Evolutionary conservation across 768 basidiomycete species (phyloP).

Genomic region (Steccherinum ochraceum): DNA sequence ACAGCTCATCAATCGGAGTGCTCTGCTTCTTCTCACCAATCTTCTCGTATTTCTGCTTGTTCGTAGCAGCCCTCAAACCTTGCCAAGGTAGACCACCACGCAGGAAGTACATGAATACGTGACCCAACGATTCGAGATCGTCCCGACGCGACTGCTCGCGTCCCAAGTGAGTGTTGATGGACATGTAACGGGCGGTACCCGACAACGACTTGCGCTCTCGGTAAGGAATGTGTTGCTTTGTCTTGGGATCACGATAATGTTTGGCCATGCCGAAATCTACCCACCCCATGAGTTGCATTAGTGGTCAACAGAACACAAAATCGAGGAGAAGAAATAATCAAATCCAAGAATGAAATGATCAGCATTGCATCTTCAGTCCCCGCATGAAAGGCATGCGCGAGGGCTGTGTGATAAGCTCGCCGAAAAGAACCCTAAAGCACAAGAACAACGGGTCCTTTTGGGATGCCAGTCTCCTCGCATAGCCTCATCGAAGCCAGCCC

Average conservation of each 20-base stretch:
- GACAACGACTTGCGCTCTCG: slow-evolving; percentile 95
- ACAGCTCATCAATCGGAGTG: slow-evolving; percentile 85
- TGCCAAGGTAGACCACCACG: slow-evolving; percentile 98
- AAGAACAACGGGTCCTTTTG: too few relatives aligned
- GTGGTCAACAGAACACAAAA: slow-evolving; percentile 14
- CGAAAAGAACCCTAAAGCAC: too few relatives aligned
- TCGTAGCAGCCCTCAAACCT: slow-evolving; percentile 93
- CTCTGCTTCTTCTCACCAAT: slow-evolving; percentile 99
- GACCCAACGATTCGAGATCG: slow-evolving; percentile 93
- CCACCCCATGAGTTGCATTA: too few relatives aligned
- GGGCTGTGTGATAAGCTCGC: too few relatives aligned
- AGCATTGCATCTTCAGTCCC: too few relatives aligned
- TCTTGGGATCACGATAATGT: slow-evolving; percentile 97
- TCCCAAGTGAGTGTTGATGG: slow-evolving; percentile 97
- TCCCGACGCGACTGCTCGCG: slow-evolving; percentile 93
- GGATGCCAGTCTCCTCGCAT: too few relatives aligned
- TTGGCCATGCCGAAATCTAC: slow-evolving; percentile 99
- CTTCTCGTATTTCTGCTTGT: slow-evolving; percentile 99
- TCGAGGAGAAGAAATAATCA: too few relatives aligned
- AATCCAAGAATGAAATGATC: too few relatives aligned
- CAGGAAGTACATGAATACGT: slow-evolving; percentile 99
- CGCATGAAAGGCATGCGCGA: too few relatives aligned
- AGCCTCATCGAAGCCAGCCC: too few relatives aligned
- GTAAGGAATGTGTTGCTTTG: slow-evolving; percentile 98
- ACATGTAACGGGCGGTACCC: slow-evolving; percentile 98